phyloP scores from a whole-genome alignment of 2,329 filamentous ascomycete species.

The Pseudocercospora vitis region DNA sequence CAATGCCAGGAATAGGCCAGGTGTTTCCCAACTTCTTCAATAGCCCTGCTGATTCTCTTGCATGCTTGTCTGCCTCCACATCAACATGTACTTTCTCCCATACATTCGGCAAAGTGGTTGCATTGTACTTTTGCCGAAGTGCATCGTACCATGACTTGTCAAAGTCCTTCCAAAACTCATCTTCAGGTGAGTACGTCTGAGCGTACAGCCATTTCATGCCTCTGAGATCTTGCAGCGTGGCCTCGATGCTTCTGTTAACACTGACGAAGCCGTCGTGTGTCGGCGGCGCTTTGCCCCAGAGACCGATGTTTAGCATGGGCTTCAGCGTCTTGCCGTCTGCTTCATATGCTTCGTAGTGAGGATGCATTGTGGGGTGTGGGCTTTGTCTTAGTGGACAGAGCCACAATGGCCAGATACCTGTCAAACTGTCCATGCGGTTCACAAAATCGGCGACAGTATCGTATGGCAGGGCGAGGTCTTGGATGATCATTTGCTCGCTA shows the following conservation, averaged over 20 bases:
- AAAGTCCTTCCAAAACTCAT: slow-evolving; percentile 68
- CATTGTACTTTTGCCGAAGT: slow-evolving; percentile 59
- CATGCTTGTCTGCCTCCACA: slow-evolving; percentile 32
- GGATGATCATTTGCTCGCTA: slow-evolving; percentile 61
- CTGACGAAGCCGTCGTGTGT: slow-evolving; percentile 51
- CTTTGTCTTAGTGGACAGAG: slow-evolving; percentile 47
- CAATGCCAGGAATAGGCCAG: slow-evolving; percentile 27
- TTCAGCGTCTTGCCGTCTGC: slow-evolving; percentile 25
- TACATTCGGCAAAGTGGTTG: slow-evolving; percentile 60
- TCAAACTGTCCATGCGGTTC: slow-evolving; percentile 41
- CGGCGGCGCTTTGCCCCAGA: slow-evolving; percentile 57
- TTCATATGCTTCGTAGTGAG: slow-evolving; percentile 32
- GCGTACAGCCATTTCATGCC: slow-evolving; percentile 72
- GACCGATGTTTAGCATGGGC: slow-evolving; percentile 60
- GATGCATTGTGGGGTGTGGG: slow-evolving; percentile 35
- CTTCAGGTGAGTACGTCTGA: slow-evolving; percentile 66
- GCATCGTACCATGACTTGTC: slow-evolving; percentile 60
- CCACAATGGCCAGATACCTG: slow-evolving; percentile 51
- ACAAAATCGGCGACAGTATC: slow-evolving; percentile 47
- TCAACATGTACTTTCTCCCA: slow-evolving; percentile 66
- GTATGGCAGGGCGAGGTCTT: slow-evolving; percentile 58
- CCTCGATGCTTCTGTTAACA: slow-evolving; percentile 62
- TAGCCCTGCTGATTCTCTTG: slow-evolving; percentile 53
- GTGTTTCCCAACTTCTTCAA: slow-evolving; percentile 40
- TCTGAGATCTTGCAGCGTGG: slow-evolving; percentile 57